Evolutionary conservation across 169 alveolate genomes (phyloP).

Genomic region (Plasmodium gallinaceum): DNA sequence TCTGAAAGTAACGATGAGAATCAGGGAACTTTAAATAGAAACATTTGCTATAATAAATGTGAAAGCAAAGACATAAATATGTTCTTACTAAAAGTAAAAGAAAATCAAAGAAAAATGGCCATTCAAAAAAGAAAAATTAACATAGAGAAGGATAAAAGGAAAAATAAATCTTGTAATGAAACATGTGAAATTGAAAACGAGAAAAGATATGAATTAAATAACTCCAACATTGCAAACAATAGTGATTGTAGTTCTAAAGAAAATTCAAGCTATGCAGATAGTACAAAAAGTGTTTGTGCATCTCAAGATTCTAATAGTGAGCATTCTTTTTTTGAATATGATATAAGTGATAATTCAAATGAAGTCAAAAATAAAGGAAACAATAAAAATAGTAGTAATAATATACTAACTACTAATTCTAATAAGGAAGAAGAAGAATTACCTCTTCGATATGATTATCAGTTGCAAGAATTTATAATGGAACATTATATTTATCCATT

Average conservation of each 20-base stretch:
- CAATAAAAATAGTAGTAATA: background rate
- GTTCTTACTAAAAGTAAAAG: conserved; percentile 77
- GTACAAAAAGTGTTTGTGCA: conserved; percentile 59
- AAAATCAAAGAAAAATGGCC: conserved; percentile 76
- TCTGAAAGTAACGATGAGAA: conserved; percentile 76
- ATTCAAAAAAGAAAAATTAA: conserved; percentile 62
- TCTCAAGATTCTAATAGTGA: conserved; percentile 74
- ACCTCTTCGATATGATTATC: conserved; percentile 81
- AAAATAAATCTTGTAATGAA: background rate
- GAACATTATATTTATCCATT: conserved; percentile 89
- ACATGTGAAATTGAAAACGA: background rate
- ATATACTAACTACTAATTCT: background rate
- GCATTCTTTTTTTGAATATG: conserved; percentile 46
- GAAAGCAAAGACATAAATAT: conserved; percentile 78
- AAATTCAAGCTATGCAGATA: conserved; percentile 68
- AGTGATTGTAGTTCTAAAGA: background rate
- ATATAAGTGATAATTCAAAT: conserved; percentile 49
- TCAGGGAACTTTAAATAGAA: conserved; percentile 71
- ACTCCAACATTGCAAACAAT: background rate
- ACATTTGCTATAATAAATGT: conserved; percentile 75
- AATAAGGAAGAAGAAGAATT: background rate
- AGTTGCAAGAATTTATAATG: conserved; percentile 89
- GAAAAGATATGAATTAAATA: background rate
- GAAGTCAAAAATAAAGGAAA: background rate
- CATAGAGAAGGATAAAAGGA: conserved; percentile 4